Conservation (phyloP, 139 green algal genomes). For the Haematococcus sp. region DNA sequence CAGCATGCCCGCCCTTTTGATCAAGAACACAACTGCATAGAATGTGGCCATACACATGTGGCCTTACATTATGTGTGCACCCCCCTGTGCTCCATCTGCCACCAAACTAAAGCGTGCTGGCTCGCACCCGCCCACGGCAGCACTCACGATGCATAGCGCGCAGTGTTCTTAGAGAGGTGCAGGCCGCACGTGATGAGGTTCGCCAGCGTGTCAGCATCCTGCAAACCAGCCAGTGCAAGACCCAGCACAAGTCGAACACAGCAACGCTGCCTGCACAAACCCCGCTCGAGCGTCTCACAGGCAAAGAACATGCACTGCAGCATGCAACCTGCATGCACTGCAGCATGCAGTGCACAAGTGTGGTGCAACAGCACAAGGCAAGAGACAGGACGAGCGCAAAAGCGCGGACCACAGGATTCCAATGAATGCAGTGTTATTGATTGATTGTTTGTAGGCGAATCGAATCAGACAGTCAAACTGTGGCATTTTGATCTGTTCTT, state of each 20-base stretch:
- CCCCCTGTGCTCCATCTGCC: neutral
- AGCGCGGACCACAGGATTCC: no score
- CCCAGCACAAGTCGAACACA: neutral
- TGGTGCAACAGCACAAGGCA: no score
- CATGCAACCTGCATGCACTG: no score
- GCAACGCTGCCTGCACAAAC: neutral
- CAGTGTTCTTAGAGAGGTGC: constrained; percentile 82
- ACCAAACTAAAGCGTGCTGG: neutral
- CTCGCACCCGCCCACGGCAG: neutral
- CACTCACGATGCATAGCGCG: constrained; percentile 65
- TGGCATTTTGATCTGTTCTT: no score
- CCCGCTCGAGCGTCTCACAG: no score
- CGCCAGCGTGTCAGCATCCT: constrained; percentile 85
- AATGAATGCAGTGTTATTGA: no score
- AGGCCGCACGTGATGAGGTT: constrained; percentile 84
- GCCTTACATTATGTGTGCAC: neutral
- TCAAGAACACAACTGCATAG: neutral
- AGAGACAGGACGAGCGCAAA: no score
- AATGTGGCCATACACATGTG: neutral
- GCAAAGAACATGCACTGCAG: no score
- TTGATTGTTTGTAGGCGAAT: no score
- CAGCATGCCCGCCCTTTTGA: neutral
- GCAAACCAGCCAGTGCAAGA: constrained; percentile 50
- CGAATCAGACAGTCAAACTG: no score
- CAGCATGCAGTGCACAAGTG: no score